A percentile compares a stretch with the other conserved stretches of the same genome.
phyloP scores from a whole-genome alignment of 2,329 filamentous ascomycete genomes.

The Sordariomycetes sp. region DNA sequence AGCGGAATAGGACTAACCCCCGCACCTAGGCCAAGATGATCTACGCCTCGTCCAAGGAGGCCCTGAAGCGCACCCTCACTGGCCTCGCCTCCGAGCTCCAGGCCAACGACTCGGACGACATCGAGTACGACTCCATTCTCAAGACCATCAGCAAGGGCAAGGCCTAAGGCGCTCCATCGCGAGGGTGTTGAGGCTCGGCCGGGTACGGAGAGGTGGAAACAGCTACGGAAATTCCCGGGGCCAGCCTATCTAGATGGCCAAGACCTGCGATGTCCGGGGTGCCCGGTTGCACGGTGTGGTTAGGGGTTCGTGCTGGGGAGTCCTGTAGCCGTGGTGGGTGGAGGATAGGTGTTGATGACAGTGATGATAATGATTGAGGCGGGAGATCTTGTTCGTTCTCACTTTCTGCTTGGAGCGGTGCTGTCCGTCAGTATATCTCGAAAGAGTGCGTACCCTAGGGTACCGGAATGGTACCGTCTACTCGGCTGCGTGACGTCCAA shows the following conservation, averaged over 20 bases:
- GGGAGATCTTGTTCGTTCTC: not conserved
- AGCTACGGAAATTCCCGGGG: not conserved
- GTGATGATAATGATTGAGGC: conserved; percentile 5
- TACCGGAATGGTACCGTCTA: not conserved
- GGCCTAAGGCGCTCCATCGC: conserved; percentile 25
- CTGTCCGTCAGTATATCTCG: not conserved
- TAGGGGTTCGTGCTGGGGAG: not conserved
- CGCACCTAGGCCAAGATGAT: conserved; percentile 67
- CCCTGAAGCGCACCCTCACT: conserved; percentile 68
- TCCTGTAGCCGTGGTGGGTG: not conserved
- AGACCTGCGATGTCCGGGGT: not conserved
- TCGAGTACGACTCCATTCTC: conserved; percentile 65
- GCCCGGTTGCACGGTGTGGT: not conserved
- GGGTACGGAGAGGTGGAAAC: not conserved
- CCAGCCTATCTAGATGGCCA: not conserved
- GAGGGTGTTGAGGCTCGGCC: not conserved
- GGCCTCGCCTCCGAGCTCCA: conserved; percentile 69
- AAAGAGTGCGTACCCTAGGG: not conserved
- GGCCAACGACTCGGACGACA: conserved; percentile 75
- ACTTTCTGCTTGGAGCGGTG: not conserved
- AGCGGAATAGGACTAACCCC: not conserved
- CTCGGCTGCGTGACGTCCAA: too few relatives aligned
- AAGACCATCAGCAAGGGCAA: conserved; percentile 54
- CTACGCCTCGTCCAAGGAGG: conserved; percentile 82
- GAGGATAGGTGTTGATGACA: not conserved